Conservation (phyloP, 768 basidiomycete genomes). For the Mycena vitilis region DNA sequence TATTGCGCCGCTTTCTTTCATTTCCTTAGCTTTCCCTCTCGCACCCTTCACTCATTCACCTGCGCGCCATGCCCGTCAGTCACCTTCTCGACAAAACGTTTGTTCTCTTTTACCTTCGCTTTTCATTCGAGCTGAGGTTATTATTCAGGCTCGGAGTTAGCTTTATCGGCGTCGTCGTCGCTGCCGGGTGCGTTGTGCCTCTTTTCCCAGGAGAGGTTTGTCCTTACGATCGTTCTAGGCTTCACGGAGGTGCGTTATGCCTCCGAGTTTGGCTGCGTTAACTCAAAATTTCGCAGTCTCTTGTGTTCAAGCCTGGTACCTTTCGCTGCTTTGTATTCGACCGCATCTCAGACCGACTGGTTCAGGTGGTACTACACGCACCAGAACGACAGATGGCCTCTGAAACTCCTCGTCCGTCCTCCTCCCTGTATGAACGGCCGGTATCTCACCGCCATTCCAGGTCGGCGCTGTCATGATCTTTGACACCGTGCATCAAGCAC, state of each 20-base stretch:
- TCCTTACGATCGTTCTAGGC: constrained; percentile 42
- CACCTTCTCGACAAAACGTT: constrained; percentile 49
- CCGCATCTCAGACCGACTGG: background rate
- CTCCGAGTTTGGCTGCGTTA: background rate
- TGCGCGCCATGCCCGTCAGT: constrained; percentile 32
- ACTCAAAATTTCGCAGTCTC: constrained; percentile 53
- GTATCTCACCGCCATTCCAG: constrained; percentile 43
- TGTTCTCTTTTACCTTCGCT: constrained; percentile 25
- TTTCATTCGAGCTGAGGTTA: constrained; percentile 12
- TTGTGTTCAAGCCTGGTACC: constrained; percentile 63
- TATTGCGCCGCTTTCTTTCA: constrained; percentile 23
- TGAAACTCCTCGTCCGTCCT: constrained; percentile 57
- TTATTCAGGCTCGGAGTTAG: constrained; percentile 59
- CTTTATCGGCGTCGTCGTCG: constrained; percentile 61
- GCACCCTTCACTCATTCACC: constrained; percentile 26
- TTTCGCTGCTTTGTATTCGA: background rate
- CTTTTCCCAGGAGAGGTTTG: background rate
- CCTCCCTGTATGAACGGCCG: background rate
- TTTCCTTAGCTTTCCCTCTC: constrained; percentile 17
- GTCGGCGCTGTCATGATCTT: constrained; percentile 60
- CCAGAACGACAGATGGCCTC: constrained; percentile 61
- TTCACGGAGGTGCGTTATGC: constrained; percentile 59
- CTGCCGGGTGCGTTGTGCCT: constrained; percentile 56
- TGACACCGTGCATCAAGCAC: constrained; percentile 64
- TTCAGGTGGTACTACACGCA: constrained; percentile 57